A percentile compares a stretch with the other conserved stretches of the same genome.
These are phyloP conservation scores for Claviceps pazoutovae DNA, from an alignment of 2,329 filamentous ascomycete species.

Conservation along the genomic window DNA sequence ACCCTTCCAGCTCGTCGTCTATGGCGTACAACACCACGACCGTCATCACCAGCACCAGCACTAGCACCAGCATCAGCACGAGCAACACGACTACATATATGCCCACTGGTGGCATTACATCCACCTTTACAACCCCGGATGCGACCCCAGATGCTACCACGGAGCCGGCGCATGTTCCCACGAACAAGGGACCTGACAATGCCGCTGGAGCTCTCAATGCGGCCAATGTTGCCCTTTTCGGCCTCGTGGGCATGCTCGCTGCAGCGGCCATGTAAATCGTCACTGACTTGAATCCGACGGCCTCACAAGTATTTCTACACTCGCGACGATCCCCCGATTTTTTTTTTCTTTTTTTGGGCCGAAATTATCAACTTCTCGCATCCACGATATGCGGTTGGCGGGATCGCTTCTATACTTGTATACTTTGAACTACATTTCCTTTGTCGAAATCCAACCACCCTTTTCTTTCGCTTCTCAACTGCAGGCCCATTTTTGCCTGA, in stretches of 20 bases:
- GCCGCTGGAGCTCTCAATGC: slow-evolving; percentile 31
- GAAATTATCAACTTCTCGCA: too few species aligned
- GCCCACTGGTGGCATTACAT: slow-evolving; percentile 12
- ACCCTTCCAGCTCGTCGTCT: slow-evolving; percentile 21
- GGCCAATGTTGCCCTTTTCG: slow-evolving; percentile 32
- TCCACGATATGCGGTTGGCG: too few species aligned
- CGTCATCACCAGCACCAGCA: background rate
- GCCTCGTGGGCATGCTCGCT: slow-evolving; percentile 34
- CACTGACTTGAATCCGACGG: too few species aligned
- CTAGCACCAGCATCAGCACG: background rate
- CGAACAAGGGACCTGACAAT: slow-evolving; percentile 24
- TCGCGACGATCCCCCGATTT: background rate
- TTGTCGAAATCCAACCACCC: background rate
- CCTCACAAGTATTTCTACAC: background rate
- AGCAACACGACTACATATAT: slow-evolving; percentile 15
- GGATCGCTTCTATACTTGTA: too few species aligned
- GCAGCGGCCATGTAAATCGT: slow-evolving; percentile 36
- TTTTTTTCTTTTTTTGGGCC: background rate
- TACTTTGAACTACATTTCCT: background rate
- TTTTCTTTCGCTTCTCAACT: background rate
- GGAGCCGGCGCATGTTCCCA: slow-evolving; percentile 8
- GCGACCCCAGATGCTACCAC: slow-evolving; percentile 10
- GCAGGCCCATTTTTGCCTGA: background rate
- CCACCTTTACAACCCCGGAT: slow-evolving; percentile 10
- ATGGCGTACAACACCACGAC: background rate